Percentiles rank a stretch among this genome's conserved stretches.
These are phyloP conservation scores for Diutina mesorugosa DNA, from an alignment of 1,139 yeast species.

Conservation along the genomic window DNA sequence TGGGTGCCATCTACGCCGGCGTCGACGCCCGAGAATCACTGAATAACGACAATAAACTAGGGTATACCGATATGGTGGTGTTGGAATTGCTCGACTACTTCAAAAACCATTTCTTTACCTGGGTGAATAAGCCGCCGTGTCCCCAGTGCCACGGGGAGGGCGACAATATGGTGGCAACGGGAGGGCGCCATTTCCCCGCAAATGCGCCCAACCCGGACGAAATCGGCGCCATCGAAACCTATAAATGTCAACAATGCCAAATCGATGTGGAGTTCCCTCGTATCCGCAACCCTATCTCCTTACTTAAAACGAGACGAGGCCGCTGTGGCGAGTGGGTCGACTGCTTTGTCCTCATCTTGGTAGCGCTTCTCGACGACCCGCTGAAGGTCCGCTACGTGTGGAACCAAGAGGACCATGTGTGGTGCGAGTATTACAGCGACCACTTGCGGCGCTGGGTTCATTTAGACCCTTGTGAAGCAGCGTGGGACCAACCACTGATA, in stretches of 20 bases:
- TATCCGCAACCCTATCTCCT: slow-evolving; percentile 51
- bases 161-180: slow-evolving; percentile 17
- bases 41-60: slow-evolving; percentile 8
- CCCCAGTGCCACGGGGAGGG: slow-evolving; percentile 27
- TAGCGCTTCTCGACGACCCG: slow-evolving; percentile 43
- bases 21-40: slow-evolving; percentile 18
- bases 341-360: slow-evolving; percentile 58
- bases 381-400: slow-evolving; percentile 55
- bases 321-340: slow-evolving; percentile 97
- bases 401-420: slow-evolving; percentile 90
- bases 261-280: slow-evolving; percentile 52
- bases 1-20: slow-evolving; percentile 21
- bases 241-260: slow-evolving; percentile 43
- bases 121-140: slow-evolving; percentile 73
- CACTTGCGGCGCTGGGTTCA: slow-evolving; percentile 67
- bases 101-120: slow-evolving; percentile 65
- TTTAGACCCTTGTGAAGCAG: slow-evolving; percentile 79
- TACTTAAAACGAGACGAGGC: slow-evolving; percentile 53
- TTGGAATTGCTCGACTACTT: slow-evolving; percentile 62
- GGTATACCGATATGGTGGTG: slow-evolving; percentile 61
- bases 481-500: slow-evolving; percentile 67
- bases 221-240: slow-evolving; percentile 39
- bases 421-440: slow-evolving; percentile 81
- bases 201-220: slow-evolving; percentile 16
- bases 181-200: slow-evolving; percentile 7